phyloP scores from a whole-genome alignment of 768 basidiomycete species.

The Panaeolus cyanescens region DNA sequence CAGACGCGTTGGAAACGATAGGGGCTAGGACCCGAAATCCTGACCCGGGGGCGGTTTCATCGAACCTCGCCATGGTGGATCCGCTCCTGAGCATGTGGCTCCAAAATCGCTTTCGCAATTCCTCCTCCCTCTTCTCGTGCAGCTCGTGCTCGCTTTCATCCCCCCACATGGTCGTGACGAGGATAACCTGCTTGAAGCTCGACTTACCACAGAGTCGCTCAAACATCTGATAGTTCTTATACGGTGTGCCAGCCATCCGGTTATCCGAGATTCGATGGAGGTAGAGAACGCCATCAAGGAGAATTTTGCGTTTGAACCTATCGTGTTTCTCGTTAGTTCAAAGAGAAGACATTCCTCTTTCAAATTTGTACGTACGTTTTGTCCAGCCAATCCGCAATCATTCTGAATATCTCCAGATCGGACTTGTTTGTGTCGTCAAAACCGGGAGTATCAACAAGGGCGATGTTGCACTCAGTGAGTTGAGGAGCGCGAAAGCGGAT shows the following conservation, averaged over 20 bases:
- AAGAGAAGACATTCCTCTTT: background rate
- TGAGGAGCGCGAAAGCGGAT: conserved; percentile 15
- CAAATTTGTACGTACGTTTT: conserved; percentile 2
- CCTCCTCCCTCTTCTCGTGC: conserved; percentile 3
- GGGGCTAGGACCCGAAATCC: background rate
- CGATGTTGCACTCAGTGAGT: conserved; percentile 12
- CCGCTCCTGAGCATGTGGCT: background rate
- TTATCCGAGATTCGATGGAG: conserved; percentile 35
- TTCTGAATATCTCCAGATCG: conserved; percentile 12
- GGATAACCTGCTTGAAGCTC: conserved; percentile 44
- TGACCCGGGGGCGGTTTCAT: background rate
- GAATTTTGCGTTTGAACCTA: conserved; percentile 26
- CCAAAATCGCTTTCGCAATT: background rate
- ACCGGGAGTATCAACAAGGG: conserved; percentile 29
- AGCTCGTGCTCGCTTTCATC: conserved; percentile 13
- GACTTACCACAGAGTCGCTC: conserved; percentile 45
- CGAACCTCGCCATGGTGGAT: background rate
- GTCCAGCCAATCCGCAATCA: conserved; percentile 16
- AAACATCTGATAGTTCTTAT: conserved; percentile 51
- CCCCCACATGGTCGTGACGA: conserved; percentile 53
- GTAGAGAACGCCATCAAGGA: conserved; percentile 30
- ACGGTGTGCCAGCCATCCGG: conserved; percentile 43
- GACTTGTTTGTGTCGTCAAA: conserved; percentile 25
- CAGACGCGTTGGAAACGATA: background rate
- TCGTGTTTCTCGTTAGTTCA: background rate